Conservation (phyloP, 2,329 filamentous ascomycete species). For the Aciculosporium take region DNA sequence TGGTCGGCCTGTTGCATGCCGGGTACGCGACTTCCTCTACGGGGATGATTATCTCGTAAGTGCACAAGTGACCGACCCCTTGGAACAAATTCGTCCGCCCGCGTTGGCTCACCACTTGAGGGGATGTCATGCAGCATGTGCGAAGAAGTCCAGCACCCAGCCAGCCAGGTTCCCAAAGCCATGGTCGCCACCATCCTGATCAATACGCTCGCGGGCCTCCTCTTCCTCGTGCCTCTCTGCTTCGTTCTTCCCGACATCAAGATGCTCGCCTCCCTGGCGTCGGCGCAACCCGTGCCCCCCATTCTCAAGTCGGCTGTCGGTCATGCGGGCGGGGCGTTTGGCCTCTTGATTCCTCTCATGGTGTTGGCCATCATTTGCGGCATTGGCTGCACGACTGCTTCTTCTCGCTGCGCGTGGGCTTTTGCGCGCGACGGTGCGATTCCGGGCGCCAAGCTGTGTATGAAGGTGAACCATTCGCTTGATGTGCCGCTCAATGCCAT, state of each 20-base stretch:
- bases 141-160: constrained; percentile 53
- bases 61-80: constrained; percentile 8
- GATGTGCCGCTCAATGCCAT: constrained; percentile 57
- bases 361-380: constrained; percentile 54
- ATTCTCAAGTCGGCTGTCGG: constrained; percentile 52
- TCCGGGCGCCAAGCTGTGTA: constrained; percentile 47
- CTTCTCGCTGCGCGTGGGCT: constrained; percentile 54
- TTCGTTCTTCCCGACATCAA: constrained; percentile 54
- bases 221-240: constrained; percentile 54
- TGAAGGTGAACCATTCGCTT: constrained; percentile 43
- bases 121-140: constrained; percentile 52
- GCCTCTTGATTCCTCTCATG: constrained; percentile 48
- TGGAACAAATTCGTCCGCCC: background rate
- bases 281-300: constrained; percentile 47
- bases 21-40: constrained; percentile 63
- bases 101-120: background rate
- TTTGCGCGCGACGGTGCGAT: constrained; percentile 59
- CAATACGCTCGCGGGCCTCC: constrained; percentile 50
- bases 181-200: constrained; percentile 55
- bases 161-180: constrained; percentile 56
- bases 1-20: constrained; percentile 56
- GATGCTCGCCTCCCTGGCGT: constrained; percentile 35
- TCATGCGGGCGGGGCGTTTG: constrained; percentile 45
- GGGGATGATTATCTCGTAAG: constrained; percentile 67
- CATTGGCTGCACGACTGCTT: constrained; percentile 53